These are phyloP conservation scores for Diplodia mutila DNA, from an alignment of 2,329 filamentous ascomycete genomes.

Conservation along the genomic window DNA sequence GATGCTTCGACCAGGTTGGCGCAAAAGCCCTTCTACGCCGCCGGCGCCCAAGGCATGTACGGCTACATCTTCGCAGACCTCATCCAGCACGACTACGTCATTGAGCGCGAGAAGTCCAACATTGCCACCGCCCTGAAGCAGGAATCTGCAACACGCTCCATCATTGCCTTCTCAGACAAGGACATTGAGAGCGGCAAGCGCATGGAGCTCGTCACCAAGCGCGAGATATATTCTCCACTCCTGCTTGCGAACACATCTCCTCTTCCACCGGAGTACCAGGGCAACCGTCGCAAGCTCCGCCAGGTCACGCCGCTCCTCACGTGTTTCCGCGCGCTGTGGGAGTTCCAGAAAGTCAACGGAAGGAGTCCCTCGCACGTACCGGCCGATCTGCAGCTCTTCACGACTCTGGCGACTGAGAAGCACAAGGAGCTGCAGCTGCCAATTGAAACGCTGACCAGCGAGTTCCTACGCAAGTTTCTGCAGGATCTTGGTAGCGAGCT, in stretches of 20 bases:
- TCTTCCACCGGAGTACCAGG: constrained; percentile 69
- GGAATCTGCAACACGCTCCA: constrained; percentile 77
- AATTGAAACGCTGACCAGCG: constrained; percentile 48
- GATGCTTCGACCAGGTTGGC: constrained; percentile 84
- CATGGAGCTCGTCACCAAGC: constrained; percentile 87
- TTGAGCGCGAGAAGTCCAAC: constrained; percentile 84
- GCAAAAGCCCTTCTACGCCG: constrained; percentile 83
- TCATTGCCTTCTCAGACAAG: constrained; percentile 72
- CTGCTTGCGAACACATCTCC: constrained; percentile 80
- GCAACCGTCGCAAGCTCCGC: constrained; percentile 68
- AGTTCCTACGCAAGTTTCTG: constrained; percentile 81
- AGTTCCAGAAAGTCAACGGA: constrained; percentile 64
- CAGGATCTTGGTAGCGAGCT: constrained; percentile 85
- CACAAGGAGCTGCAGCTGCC: constrained; percentile 66
- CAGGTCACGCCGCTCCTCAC: constrained; percentile 83
- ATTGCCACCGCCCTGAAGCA: constrained; percentile 59
- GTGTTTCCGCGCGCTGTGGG: constrained; percentile 87
- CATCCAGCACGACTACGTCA: constrained; percentile 85
- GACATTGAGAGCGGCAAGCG: constrained; percentile 64
- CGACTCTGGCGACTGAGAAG: constrained; percentile 73
- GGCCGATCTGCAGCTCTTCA: constrained; percentile 76
- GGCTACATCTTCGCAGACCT: constrained; percentile 95
- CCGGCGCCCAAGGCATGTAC: constrained; percentile 84
- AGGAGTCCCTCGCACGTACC: constrained; percentile 53
- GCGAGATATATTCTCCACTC: constrained; percentile 87